A percentile compares a stretch with the other conserved stretches of the same genome.
phyloP scores from a whole-genome alignment of 768 basidiomycete species.

The Boletus eberwhitei region DNA sequence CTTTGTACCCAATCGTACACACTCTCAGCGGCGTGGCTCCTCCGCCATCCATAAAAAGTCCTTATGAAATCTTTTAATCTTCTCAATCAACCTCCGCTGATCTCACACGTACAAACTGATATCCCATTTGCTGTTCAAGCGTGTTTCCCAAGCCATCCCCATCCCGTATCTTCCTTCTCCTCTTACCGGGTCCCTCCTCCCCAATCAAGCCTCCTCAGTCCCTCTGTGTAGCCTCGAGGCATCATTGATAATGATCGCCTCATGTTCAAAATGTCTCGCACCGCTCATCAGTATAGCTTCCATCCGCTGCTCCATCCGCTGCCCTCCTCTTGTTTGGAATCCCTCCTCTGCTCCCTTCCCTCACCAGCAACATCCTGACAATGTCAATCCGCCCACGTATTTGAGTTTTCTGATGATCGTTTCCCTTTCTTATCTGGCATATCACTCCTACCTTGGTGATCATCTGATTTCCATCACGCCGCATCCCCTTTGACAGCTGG shows the following conservation, averaged over 20 bases:
- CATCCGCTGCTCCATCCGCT: neutral
- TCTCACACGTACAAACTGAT: slow-evolving; percentile 2
- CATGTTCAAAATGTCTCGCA: slow-evolving; percentile 6
- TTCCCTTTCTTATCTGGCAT: neutral
- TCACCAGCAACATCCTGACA: neutral
- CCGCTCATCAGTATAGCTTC: slow-evolving; percentile 6
- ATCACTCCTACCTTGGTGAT: neutral
- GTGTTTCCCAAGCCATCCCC: slow-evolving; percentile 8
- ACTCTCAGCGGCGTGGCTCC: slow-evolving; percentile 5
- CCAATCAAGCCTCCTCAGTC: slow-evolving; percentile 9
- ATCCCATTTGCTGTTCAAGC: neutral
- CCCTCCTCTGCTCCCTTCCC: neutral
- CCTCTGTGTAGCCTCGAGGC: slow-evolving; percentile 23
- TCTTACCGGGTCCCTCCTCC: slow-evolving; percentile 11
- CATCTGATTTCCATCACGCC: slow-evolving; percentile 4
- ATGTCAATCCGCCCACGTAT: too few species aligned
- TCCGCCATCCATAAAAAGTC: neutral
- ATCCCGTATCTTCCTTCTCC: neutral
- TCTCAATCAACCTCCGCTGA: neutral
- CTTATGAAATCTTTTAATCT: neutral
- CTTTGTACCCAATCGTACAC: neutral
- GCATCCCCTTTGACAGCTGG: neutral
- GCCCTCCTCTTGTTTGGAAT: slow-evolving; percentile 4
- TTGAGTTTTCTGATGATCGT: neutral
- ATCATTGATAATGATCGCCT: slow-evolving; percentile 27